These are phyloP conservation scores for Bremia lactucae DNA, from an alignment of 352 stramenopile genomes.

Conservation along the genomic window DNA sequence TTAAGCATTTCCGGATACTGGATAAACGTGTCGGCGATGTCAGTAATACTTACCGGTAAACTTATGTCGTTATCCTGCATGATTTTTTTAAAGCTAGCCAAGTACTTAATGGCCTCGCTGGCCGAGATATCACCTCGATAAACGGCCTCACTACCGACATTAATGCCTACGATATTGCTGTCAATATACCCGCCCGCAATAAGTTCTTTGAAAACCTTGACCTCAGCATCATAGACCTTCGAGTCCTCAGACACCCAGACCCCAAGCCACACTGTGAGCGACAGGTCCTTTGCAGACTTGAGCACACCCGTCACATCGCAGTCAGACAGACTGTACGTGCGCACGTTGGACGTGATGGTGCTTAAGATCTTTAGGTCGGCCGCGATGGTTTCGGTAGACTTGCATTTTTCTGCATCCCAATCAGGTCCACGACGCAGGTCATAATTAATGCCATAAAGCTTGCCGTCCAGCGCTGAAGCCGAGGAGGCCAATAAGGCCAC, in stretches of 20 bases:
- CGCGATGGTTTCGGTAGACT: slow-evolving; percentile 46
- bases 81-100: slow-evolving; percentile 65
- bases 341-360: slow-evolving; percentile 59
- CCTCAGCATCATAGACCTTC: slow-evolving; percentile 56
- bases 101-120: slow-evolving; percentile 55
- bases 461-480: slow-evolving; percentile 49
- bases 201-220: slow-evolving; percentile 51
- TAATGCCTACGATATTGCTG: slow-evolving; percentile 72
- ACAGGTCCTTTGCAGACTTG: slow-evolving; percentile 48
- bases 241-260: slow-evolving; percentile 69
- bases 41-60: slow-evolving; percentile 60
- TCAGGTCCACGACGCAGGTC: slow-evolving; percentile 67
- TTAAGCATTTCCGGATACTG: slow-evolving; percentile 67
- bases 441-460: slow-evolving; percentile 79
- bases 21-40: slow-evolving; percentile 73
- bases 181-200: slow-evolving; percentile 52
- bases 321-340: slow-evolving; percentile 71
- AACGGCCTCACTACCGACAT: slow-evolving; percentile 73
- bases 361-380: slow-evolving; percentile 58
- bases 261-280: slow-evolving; percentile 68
- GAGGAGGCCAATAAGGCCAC: slow-evolving; percentile 22
- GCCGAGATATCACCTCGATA: slow-evolving; percentile 71
- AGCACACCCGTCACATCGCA: slow-evolving; percentile 68
- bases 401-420: slow-evolving; percentile 75
- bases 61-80: slow-evolving; percentile 45